These are phyloP conservation scores for Suillus subaureus DNA, from an alignment of 768 basidiomycete species.

Conservation along the genomic window DNA sequence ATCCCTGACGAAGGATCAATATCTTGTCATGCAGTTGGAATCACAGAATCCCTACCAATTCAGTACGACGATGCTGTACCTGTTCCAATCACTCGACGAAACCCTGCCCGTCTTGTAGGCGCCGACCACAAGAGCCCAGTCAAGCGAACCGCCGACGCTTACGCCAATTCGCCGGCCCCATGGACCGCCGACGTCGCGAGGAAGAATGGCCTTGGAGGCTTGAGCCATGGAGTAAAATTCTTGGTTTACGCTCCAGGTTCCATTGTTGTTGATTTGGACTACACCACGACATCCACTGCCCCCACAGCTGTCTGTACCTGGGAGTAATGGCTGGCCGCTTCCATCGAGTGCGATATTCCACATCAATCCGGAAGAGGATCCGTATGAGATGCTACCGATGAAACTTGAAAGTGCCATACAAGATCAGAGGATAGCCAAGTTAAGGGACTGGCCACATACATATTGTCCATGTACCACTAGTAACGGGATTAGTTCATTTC, in stretches of 20 bases:
- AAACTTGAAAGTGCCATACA: slow-evolving; percentile 27
- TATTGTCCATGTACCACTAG: slow-evolving; percentile 71
- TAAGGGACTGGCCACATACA: slow-evolving; percentile 40
- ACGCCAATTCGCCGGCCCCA: slow-evolving; percentile 71
- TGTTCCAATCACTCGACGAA: slow-evolving; percentile 54
- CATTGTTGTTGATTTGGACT: slow-evolving; percentile 65
- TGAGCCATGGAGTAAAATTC: slow-evolving; percentile 81
- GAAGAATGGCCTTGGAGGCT: slow-evolving; percentile 71
- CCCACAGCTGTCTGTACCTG: slow-evolving; percentile 64
- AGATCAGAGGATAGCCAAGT: slow-evolving; percentile 19
- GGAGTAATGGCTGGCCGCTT: slow-evolving; percentile 63
- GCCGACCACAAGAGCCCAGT: slow-evolving; percentile 62
- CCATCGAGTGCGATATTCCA: slow-evolving; percentile 76
- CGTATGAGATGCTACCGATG: slow-evolving; percentile 39
- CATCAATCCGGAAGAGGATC: slow-evolving; percentile 55
- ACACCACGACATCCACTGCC: slow-evolving; percentile 70
- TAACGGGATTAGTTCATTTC: slow-evolving; percentile 14
- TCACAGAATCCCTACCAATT: slow-evolving; percentile 49
- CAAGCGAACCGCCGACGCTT: slow-evolving; percentile 55
- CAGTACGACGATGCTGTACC: slow-evolving; percentile 73
- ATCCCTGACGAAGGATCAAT: slow-evolving; percentile 35
- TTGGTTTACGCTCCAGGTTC: slow-evolving; percentile 67
- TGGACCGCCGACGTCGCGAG: slow-evolving; percentile 67
- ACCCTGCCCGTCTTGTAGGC: slow-evolving; percentile 65
- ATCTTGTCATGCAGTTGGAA: background rate